Percentiles rank a stretch among this genome's conserved stretches.
phyloP scores from a whole-genome alignment of 2,329 filamentous ascomycete species.

The Rhexocercosporidium sp. region DNA sequence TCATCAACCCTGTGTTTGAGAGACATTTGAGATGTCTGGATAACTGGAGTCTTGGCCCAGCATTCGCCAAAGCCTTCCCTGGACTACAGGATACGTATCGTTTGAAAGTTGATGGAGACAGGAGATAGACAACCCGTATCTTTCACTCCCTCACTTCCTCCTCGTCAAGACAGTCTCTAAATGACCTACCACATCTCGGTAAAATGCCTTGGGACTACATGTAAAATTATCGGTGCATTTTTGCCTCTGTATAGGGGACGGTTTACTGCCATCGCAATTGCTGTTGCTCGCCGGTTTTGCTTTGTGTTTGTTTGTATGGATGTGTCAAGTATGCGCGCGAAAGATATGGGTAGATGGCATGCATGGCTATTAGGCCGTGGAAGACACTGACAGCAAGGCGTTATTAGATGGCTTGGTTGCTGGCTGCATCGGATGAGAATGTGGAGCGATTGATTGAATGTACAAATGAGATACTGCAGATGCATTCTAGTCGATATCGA shows the following conservation, averaged over 20 bases:
- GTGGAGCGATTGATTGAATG: not conserved
- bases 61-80: constrained; percentile 71
- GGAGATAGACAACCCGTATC: constrained; percentile 15
- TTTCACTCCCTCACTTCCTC: not conserved
- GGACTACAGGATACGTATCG: constrained; percentile 51
- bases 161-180: not conserved
- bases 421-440: not conserved
- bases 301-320: not conserved
- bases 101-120: constrained; percentile 37
- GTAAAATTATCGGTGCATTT: not conserved
- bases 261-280: too few relatives aligned
- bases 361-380: constrained; percentile 4
- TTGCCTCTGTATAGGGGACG: not conserved
- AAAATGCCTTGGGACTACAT: not conserved
- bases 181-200: not conserved
- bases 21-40: constrained; percentile 73
- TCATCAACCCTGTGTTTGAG: constrained; percentile 88
- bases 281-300: not conserved
- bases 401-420: constrained; percentile 10
- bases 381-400: constrained; percentile 3
- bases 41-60: constrained; percentile 81
- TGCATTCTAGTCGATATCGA: too few relatives aligned
- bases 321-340: not conserved
- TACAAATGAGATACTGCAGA: too few relatives aligned
- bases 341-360: not conserved